Evolutionary conservation across 805 yeast genomes (phyloP), one percentile per base, ranked within the genome.

Genomic region (Candida xiaguanensis): DNA sequence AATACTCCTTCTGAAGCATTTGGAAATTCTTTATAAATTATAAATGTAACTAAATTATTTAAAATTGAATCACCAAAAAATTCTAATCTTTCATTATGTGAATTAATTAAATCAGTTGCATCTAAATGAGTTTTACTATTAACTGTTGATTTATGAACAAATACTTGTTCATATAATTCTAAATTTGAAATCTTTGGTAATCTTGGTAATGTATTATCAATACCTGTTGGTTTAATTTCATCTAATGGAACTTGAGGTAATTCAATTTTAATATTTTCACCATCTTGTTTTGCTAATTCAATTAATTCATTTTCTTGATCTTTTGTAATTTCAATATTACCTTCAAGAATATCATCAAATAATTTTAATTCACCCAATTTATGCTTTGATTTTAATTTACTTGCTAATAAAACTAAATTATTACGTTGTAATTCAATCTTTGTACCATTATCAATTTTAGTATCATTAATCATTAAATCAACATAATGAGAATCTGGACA

Each of bases 11-110:
- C 98, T 17, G 78, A 66, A 31, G 80, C 82, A 31, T 70, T 62
- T 0, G 95, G 93, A 50, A 82, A 85, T 40, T 73, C 60, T 19
- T 75, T 70, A 51, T 72, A 88, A 13, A 87, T 67, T 30, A 90
- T 70, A 42, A 75, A 65, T 0, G 96, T 82, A 39, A 85, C 79
- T n/a, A 82, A 66, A 39, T 74, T 75, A 53, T 86, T 85, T 43
- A 91, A 64, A 15, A 88, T 75, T 1, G 97, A 80, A 63, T 91
- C 98, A 12, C 98, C 98, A 31, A 87, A 65, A 54, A 88, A 91
- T 63, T 91, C 98, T 16, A 89, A 66, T 36, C 96, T 71, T 67
- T 90, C 97, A 57, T 91, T 86, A 50, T 87, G 90, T 2, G 80
- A 65, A 37, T 71, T 65, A 18, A 83, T 65, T 38, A 75, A 65